phyloP scores from a whole-genome alignment of 2,329 filamentous ascomycete species.

The Stylonectria norvegica region DNA sequence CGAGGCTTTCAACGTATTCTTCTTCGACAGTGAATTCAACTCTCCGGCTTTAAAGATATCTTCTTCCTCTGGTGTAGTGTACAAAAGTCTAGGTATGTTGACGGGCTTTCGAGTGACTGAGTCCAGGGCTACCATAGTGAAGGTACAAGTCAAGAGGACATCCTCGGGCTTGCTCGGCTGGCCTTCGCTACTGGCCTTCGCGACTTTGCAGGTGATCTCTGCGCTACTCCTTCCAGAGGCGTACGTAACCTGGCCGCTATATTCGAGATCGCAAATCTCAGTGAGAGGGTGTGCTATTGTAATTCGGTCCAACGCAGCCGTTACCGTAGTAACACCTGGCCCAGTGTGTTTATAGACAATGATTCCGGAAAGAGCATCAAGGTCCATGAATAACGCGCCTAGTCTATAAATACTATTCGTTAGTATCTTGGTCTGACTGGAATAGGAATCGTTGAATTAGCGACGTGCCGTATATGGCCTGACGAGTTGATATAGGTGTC shows the following conservation, averaged over 20 bases:
- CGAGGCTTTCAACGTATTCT: constrained; percentile 20
- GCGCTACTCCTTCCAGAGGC: constrained; percentile 70
- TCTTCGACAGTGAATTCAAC: constrained; percentile 25
- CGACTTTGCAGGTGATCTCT: constrained; percentile 71
- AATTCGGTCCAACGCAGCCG: constrained; percentile 48
- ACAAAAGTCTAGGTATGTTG: constrained; percentile 22
- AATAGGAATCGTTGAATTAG: too few species aligned
- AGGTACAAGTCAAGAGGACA: constrained; percentile 41
- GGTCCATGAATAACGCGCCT: constrained; percentile 74
- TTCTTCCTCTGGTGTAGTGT: constrained; percentile 28
- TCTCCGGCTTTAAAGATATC: constrained; percentile 26
- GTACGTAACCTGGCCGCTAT: constrained; percentile 61
- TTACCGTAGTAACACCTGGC: constrained; percentile 50
- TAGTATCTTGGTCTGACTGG: not conserved
- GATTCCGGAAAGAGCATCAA: constrained; percentile 73
- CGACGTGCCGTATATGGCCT: constrained; percentile 59
- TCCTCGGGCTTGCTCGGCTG: constrained; percentile 46
- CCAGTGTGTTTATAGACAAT: constrained; percentile 69
- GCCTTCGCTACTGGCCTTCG: constrained; percentile 60
- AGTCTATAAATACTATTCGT: constrained; percentile 34
- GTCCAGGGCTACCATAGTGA: constrained; percentile 31
- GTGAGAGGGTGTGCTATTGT: constrained; percentile 65
- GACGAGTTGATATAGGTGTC: constrained; percentile 76
- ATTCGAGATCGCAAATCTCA: constrained; percentile 74
- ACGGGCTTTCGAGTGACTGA: constrained; percentile 27